Evolutionary conservation across 23 red algal species (phyloP).

Genomic region (Chondrus crispus): DNA sequence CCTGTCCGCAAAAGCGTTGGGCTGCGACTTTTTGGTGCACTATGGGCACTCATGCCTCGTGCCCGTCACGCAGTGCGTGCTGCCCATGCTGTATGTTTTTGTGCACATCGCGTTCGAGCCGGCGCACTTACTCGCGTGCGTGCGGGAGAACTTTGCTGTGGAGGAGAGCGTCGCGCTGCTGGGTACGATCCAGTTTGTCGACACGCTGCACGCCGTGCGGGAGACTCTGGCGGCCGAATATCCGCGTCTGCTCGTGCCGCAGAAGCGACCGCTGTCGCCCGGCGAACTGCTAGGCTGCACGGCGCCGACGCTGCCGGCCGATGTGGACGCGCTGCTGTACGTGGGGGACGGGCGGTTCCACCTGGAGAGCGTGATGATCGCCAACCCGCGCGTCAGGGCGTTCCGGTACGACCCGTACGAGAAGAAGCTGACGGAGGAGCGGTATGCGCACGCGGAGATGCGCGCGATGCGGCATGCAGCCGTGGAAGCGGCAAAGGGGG

Average conservation of each 20-base stretch:
- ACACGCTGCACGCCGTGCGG: slow-evolving; percentile 34
- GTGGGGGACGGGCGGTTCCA: slow-evolving; percentile 97
- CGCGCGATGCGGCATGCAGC: slow-evolving; percentile 47
- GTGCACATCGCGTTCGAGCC: slow-evolving; percentile 83
- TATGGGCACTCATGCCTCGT: slow-evolving; percentile 98
- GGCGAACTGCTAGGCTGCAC: slow-evolving; percentile 99
- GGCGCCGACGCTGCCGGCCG: slow-evolving; percentile 50
- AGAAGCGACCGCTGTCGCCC: slow-evolving; percentile 87
- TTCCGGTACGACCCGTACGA: slow-evolving; percentile 96
- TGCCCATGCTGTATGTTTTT: slow-evolving; percentile 93
- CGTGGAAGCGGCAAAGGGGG: slow-evolving; percentile 24
- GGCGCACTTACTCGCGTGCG: slow-evolving; percentile 55
- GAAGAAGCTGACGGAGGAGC: slow-evolving; percentile 80
- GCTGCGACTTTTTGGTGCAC: slow-evolving; percentile 87
- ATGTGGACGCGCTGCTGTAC: slow-evolving; percentile 71
- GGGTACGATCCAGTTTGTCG: slow-evolving; percentile 96
- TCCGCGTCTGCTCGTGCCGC: slow-evolving; percentile 47
- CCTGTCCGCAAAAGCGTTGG: slow-evolving; percentile 66
- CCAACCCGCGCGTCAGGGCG: slow-evolving; percentile 71
- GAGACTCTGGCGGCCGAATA: slow-evolving; percentile 25
- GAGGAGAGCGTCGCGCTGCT: slow-evolving; percentile 56
- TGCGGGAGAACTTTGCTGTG: slow-evolving; percentile 54
- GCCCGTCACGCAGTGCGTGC: slow-evolving; percentile 54
- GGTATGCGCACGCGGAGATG: slow-evolving; percentile 82
- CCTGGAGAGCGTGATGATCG: slow-evolving; percentile 95